Base-by-base conservation (phyloP, 2,329 filamentous ascomycete species). In the Zymoseptoria passerinii region DNA sequence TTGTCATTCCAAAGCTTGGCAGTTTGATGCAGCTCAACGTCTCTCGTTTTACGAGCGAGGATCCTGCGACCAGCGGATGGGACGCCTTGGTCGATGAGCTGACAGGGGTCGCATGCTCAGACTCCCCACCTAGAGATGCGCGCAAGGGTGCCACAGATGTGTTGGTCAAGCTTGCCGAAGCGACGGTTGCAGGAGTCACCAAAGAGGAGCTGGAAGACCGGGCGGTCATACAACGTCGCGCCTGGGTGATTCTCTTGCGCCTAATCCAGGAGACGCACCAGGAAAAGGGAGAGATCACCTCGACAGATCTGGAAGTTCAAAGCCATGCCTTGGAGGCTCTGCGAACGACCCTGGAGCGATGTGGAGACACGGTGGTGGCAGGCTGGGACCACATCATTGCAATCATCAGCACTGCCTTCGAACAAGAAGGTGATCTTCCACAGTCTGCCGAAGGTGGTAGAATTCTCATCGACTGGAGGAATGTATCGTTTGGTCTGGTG, bases 301-400 rank as follows among this genome's bases (percentile, higher is more conserved):
- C 55, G n/a, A 61, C 65, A 0, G 71, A 72, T 50, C 59, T 72
- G 35, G 75, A 79, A 9, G 83, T 94, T 18, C 90, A 95, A 69
- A 76, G 83, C n/a, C 84, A 87, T 51, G 80, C 92, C 10, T 77
- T 96, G 2, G 16, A 78, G 90, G 52, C 83, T 81, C 57, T 80
- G 78, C 62, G 84, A 87, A 16, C 77, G 90, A 29, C 96, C 19
- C 80, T 99, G 1, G 92, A 97, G 68, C 87, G 91, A 62, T 92
- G 88, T 66, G 94, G 92, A 8, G 92, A 99, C 69, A 85, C 84
- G 0, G 80, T 97, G 5, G 78, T 88, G 13, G 86, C 84, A 63
- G 92, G 91, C 3, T 99, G 94, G 94, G 83, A 88, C 52, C 82
- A 90, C 53, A 85, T 90, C 0, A 94, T 99, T 65, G 85, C 89